Conservation (phyloP, 2,329 filamentous ascomycete species). For the Curvularia hawaiiensis region DNA sequence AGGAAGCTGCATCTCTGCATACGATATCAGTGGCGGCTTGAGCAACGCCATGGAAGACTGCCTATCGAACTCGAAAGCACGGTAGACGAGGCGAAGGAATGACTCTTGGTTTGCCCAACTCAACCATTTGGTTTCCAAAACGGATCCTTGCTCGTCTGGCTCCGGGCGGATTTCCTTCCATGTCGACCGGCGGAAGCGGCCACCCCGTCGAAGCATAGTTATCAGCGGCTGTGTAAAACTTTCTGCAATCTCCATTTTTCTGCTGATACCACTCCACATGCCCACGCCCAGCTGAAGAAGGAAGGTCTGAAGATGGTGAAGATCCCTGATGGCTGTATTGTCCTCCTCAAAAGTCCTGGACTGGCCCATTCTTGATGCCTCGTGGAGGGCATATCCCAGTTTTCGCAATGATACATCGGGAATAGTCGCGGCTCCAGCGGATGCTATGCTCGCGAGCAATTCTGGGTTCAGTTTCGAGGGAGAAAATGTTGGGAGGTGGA, state of each 20-base stretch:
- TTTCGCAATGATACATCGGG: slow-evolving; percentile 62
- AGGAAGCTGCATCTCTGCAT: slow-evolving; percentile 69
- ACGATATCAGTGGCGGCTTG: slow-evolving; percentile 69
- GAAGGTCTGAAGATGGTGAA: slow-evolving; percentile 59
- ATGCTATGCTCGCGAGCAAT: slow-evolving; percentile 64
- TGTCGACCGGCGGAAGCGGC: slow-evolving; percentile 62
- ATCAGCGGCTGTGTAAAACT: slow-evolving; percentile 61
- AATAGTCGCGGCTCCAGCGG: slow-evolving; percentile 65
- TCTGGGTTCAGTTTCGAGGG: slow-evolving; percentile 63
- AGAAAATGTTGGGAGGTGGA: slow-evolving; percentile 66
- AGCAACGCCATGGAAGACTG: slow-evolving; percentile 71
- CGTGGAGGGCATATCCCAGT: slow-evolving; percentile 61
- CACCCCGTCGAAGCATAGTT: slow-evolving; percentile 62
- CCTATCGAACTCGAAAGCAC: slow-evolving; percentile 68
- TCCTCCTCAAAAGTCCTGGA: slow-evolving; percentile 54
- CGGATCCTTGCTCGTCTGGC: slow-evolving; percentile 61
- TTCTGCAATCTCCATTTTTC: slow-evolving; percentile 65
- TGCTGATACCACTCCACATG: slow-evolving; percentile 63
- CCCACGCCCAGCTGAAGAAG: slow-evolving; percentile 59
- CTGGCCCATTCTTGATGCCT: slow-evolving; percentile 51
- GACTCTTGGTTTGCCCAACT: slow-evolving; percentile 68
- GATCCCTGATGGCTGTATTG: slow-evolving; percentile 57
- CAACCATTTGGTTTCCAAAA: slow-evolving; percentile 68
- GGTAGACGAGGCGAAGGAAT: slow-evolving; percentile 71
- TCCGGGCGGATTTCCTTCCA: slow-evolving; percentile 59